Conservation (phyloP, 805 yeast species). For the Wickerhamomyces sydowiorum region DNA sequence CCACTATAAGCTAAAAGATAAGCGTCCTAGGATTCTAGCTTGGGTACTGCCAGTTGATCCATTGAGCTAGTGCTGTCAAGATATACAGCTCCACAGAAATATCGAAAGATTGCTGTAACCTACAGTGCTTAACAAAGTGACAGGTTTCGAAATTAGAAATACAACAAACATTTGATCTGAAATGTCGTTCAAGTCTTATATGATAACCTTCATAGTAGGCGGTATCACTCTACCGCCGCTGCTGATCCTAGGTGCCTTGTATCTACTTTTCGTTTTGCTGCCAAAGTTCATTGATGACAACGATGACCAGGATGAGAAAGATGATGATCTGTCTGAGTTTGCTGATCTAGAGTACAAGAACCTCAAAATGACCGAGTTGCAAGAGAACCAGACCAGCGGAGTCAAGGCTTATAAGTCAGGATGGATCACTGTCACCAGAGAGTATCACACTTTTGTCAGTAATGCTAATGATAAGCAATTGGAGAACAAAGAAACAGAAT, state of each 20-base stretch:
- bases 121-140: no score
- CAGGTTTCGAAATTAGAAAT: neutral
- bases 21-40: no score
- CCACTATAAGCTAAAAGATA: no score
- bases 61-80: no score
- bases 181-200: conserved; percentile 13
- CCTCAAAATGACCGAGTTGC: conserved; percentile 58
- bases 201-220: conserved; percentile 60
- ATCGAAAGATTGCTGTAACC: neutral
- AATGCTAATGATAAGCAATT: conserved; percentile 30
- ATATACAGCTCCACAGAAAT: no score
- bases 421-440: conserved; percentile 82
- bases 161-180: neutral
- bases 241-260: conserved; percentile 33
- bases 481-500: conserved; percentile 18
- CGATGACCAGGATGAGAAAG: conserved; percentile 17
- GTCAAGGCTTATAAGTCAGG: conserved; percentile 62
- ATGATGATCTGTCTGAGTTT: conserved; percentile 18
- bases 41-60: no score
- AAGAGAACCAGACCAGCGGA: conserved; percentile 55
- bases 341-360: conserved; percentile 25
- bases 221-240: conserved; percentile 79
- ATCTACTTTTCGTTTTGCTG: conserved; percentile 27
- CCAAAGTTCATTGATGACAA: conserved; percentile 27
- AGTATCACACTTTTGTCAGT: conserved; percentile 47